Evolutionary conservation across 306 rosid species (phyloP).

Genomic region (Citrullus amarus): DNA sequence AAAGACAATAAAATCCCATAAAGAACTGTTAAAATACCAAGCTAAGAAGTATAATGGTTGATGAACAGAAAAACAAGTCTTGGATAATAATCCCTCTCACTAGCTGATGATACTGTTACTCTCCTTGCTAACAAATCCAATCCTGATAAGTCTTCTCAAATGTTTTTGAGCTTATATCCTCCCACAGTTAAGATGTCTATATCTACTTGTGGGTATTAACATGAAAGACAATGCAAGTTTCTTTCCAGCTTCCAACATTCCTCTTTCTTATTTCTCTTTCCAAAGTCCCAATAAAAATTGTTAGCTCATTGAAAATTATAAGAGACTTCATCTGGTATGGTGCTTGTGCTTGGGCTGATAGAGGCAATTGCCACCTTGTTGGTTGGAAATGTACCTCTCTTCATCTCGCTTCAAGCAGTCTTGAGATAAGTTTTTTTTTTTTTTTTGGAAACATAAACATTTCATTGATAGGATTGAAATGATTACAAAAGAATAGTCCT

Average conservation of each 20-base stretch:
- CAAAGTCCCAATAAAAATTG: neutral
- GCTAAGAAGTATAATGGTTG: neutral
- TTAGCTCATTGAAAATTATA: neutral
- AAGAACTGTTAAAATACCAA: neutral
- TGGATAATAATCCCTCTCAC: neutral
- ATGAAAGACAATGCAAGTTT: neutral
- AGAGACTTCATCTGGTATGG: neutral
- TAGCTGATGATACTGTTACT: neutral
- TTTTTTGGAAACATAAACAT: too few relatives aligned
- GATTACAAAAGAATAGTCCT: too few relatives aligned
- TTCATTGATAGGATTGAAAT: too few relatives aligned
- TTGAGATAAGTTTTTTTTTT: too few relatives aligned
- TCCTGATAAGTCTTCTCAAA: neutral
- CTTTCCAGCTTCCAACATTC: neutral
- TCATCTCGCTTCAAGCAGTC: too few relatives aligned
- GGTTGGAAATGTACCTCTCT: too few relatives aligned
- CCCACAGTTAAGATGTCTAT: neutral
- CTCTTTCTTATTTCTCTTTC: neutral
- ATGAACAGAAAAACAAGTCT: neutral
- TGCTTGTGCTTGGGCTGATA: too few relatives aligned
- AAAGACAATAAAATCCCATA: neutral
- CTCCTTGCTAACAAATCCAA: neutral
- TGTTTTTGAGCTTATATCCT: neutral
- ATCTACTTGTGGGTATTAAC: neutral
- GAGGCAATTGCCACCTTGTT: too few relatives aligned